Base-by-base conservation (phyloP, 2,329 filamentous ascomycete species). In the Taxawa tesnikishii region DNA sequence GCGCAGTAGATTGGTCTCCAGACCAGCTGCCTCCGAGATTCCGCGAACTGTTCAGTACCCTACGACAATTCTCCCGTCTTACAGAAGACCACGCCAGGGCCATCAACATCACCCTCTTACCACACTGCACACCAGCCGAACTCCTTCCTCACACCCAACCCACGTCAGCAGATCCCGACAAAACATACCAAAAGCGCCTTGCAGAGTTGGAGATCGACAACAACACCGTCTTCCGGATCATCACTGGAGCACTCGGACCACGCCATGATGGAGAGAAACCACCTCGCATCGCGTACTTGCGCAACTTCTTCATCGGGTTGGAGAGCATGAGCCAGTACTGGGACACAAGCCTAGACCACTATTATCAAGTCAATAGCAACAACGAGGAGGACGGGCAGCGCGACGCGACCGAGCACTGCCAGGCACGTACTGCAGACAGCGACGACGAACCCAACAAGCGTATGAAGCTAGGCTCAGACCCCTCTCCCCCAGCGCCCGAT, bases 291-390 rank as follows among this genome's bases (percentile, higher is more conserved):
- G 63, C 66, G 1, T 66, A 74, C 41, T 63, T 70, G 37, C 60
- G 73, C 32, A 73, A 69, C 34, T 77, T 78, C 49, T 78, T 68
- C 65, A 60, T 64, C 31, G 65, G 62, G 3, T 55, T 78, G 32
- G 68, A 75, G 41, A 64, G 62, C 21, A 62, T 77, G 62, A 59
- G 68, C 11, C 68, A 71, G 40, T 77, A 74, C 45, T 78, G 73
- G 73, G 73, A 78, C 45, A 60, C 58, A 24, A 72, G 65, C 37
- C 46, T 67, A 29, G 73, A 78, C 42, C 52, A 73, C 17, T 74
- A 74, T 47, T 62, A 62, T 26, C 48, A 53, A 12, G 46, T 52
- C 5, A 41, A 41, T 12, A 31, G 40, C 31, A 36, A 43, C 17
- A 33, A 39, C 21, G 39, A 40, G 3, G 30, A 31, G 8, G 37